phyloP scores from a whole-genome alignment of 108 stramenopile species.

The Pelagomonas calceolata region DNA sequence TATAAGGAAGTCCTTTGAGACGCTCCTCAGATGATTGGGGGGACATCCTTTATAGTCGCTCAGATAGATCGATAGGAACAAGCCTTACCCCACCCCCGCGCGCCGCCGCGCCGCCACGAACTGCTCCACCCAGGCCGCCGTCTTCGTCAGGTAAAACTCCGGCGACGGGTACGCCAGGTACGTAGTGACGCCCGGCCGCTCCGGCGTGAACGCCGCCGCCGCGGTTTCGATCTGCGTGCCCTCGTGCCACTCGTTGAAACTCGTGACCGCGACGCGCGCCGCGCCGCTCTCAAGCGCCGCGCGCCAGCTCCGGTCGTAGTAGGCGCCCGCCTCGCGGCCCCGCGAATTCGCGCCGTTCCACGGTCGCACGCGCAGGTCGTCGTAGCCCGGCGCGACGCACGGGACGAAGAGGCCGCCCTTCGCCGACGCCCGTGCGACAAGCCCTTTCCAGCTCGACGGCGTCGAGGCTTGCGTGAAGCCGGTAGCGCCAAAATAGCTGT shows the following conservation, averaged over 20 bases:
- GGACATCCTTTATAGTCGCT: too few relatives aligned
- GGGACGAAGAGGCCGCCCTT: background rate
- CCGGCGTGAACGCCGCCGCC: background rate
- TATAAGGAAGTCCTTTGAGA: too few relatives aligned
- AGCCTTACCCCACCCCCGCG: too few relatives aligned
- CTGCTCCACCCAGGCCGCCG: background rate
- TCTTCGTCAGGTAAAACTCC: background rate
- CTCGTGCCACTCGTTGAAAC: conserved; percentile 25
- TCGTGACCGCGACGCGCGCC: background rate
- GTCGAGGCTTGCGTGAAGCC: background rate
- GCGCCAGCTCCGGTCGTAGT: conserved; percentile 1
- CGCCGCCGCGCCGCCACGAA: background rate
- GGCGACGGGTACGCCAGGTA: background rate
- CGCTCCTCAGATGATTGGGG: too few relatives aligned
- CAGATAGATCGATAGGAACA: too few relatives aligned
- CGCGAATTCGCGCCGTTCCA: conserved; percentile 4
- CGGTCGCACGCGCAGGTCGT: conserved; percentile 15
- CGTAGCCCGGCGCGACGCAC: conserved; percentile 13
- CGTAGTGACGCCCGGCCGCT: background rate
- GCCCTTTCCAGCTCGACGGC: background rate
- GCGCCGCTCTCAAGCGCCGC: conserved; percentile 3
- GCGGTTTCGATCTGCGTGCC: conserved; percentile 16
- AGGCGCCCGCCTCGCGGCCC: background rate
- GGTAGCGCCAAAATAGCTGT: background rate
- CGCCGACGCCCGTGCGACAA: background rate